Evolutionary conservation across 257 asterid species (phyloP).

Genomic region (Przewalskia tangutica): DNA sequence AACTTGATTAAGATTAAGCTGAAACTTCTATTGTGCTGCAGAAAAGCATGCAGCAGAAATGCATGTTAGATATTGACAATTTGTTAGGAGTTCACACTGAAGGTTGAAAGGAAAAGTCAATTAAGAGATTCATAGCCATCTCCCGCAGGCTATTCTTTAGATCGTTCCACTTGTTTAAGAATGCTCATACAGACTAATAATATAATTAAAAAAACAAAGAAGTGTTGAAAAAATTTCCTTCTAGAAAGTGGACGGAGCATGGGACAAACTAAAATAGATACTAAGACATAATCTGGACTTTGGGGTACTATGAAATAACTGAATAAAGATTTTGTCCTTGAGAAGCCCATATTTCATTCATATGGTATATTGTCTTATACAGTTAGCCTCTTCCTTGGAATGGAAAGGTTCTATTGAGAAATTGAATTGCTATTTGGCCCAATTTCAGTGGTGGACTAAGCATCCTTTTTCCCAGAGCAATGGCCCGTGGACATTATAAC

Average conservation of each 20-base stretch:
- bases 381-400: neutral
- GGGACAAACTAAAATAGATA: neutral
- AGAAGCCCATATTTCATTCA: neutral
- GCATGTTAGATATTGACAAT: neutral
- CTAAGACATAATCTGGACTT: neutral
- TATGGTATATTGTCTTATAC: neutral
- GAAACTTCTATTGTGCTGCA: neutral
- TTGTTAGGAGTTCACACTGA: neutral
- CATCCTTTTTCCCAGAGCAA: neutral
- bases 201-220: too few relatives aligned
- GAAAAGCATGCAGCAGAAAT: neutral
- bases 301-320: neutral
- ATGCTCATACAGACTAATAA: too few relatives aligned
- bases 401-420: neutral
- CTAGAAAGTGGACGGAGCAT: neutral
- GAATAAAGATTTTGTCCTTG: neutral
- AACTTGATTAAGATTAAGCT: neutral
- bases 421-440: neutral
- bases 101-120: too few relatives aligned
- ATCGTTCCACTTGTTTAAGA: too few relatives aligned
- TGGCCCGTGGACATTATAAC: neutral
- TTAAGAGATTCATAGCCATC: too few relatives aligned
- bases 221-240: neutral
- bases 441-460: neutral
- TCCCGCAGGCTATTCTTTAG: too few relatives aligned